A percentile compares a stretch with the other conserved stretches of the same genome.
Conservation (phyloP, 148 eudicot genomes). For the Heliamphora exappendiculata region DNA sequence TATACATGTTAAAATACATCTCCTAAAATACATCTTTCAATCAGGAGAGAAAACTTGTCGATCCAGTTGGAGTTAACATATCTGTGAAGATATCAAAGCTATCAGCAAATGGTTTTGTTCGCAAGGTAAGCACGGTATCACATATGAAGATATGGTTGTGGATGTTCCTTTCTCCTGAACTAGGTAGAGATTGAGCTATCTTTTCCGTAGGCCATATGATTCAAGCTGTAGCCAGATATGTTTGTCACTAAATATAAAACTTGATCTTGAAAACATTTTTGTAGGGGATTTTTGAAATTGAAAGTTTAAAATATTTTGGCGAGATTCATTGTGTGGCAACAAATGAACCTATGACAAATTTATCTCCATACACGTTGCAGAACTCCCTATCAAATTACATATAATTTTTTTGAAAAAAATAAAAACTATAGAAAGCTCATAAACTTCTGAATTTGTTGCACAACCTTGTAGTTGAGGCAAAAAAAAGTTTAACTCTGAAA, state of each 20-base stretch:
- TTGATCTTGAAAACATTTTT: too few relatives aligned
- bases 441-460: not conserved
- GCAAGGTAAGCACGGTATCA: slow-evolving; percentile 23
- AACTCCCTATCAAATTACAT: too few relatives aligned
- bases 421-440: too few relatives aligned
- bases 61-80: slow-evolving; percentile 17
- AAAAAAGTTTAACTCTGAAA: not conserved
- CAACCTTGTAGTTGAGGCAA: not conserved
- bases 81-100: slow-evolving; percentile 22
- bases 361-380: too few relatives aligned
- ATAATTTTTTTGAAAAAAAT: too few relatives aligned
- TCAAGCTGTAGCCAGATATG: not conserved
- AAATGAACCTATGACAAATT: too few relatives aligned
- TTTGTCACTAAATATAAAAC: too few relatives aligned
- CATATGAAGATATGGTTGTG: not conserved
- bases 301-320: too few relatives aligned
- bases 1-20: not conserved
- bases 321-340: too few relatives aligned
- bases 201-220: not conserved
- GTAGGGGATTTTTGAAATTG: too few relatives aligned
- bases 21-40: not conserved
- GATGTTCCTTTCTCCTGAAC: not conserved
- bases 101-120: slow-evolving; percentile 36
- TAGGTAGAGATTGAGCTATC: not conserved
- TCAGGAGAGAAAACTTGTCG: slow-evolving; percentile 28